phyloP scores from a whole-genome alignment of 768 basidiomycete genomes.

The Hypsizygus marmoreus region DNA sequence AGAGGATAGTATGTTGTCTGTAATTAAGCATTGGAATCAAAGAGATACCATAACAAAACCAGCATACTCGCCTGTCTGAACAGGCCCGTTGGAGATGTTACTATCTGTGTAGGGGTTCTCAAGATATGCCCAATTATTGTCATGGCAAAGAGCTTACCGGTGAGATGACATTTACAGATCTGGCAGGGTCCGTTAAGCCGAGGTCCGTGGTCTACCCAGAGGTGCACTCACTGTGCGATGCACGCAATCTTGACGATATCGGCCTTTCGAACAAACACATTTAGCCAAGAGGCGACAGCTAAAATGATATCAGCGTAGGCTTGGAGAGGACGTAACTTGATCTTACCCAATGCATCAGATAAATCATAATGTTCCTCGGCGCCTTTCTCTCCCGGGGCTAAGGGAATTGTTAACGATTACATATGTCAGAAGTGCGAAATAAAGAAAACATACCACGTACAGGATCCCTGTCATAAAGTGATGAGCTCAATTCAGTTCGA shows the following conservation, averaged over 20 bases:
- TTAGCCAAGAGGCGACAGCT: conserved; percentile 63
- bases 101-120: conserved; percentile 27
- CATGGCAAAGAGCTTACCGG: conserved; percentile 35
- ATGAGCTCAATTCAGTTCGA: background rate
- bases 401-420: background rate
- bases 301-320: conserved; percentile 6
- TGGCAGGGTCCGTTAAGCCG: conserved; percentile 8
- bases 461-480: conserved; percentile 35
- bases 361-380: conserved; percentile 57
- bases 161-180: conserved; percentile 50
- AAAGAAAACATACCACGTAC: conserved; percentile 33
- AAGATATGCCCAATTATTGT: no score
- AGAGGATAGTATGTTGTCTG: conserved; percentile 55
- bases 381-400: conserved; percentile 49
- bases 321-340: background rate
- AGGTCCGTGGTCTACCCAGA: background rate
- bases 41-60: conserved; percentile 6
- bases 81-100: conserved; percentile 47
- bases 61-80: conserved; percentile 31
- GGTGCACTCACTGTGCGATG: conserved; percentile 51
- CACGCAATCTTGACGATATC: conserved; percentile 63
- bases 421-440: background rate
- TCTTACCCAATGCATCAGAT: conserved; percentile 48
- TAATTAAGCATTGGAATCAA: background rate
- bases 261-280: conserved; percentile 60